Evolutionary conservation across 2,329 filamentous ascomycete species (phyloP).

Genomic region (Whalleya microplaca): DNA sequence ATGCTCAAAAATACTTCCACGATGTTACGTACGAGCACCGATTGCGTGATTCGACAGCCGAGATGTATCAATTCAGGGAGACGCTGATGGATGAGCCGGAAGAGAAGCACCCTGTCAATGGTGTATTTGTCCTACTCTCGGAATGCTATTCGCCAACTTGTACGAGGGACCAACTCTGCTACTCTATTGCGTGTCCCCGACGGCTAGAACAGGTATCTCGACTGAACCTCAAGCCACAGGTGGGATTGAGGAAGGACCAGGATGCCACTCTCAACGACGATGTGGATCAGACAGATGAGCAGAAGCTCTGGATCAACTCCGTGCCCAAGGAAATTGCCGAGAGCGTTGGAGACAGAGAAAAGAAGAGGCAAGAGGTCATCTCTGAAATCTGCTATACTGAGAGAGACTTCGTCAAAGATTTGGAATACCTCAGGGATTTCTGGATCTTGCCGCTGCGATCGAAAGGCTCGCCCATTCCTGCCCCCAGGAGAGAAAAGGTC

Average conservation of each 20-base stretch:
- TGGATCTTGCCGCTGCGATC: conserved; percentile 93
- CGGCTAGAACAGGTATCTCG: conserved; percentile 93
- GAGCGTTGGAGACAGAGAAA: conserved; percentile 84
- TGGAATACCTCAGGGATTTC: conserved; percentile 97
- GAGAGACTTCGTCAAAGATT: conserved; percentile 96
- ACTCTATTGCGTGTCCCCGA: conserved; percentile 95
- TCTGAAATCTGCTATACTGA: conserved; percentile 99
- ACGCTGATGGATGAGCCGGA: conserved; percentile 84
- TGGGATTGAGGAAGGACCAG: conserved; percentile 74
- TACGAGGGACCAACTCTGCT: conserved; percentile 92
- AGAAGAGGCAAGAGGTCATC: conserved; percentile 97
- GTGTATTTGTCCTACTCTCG: conserved; percentile 92
- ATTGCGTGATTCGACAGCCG: conserved; percentile 87
- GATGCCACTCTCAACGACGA: conserved; percentile 70
- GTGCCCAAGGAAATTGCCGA: conserved; percentile 95
- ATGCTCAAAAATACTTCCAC: conserved; percentile 99
- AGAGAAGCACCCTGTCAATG: conserved; percentile 76
- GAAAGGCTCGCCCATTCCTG: conserved; percentile 83
- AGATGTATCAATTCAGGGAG: conserved; percentile 97
- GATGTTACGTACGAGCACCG: conserved; percentile 98
- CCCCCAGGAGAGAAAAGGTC: conserved; percentile 84
- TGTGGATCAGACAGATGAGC: conserved; percentile 82
- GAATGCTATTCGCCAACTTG: conserved; percentile 99
- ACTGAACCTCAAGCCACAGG: conserved; percentile 89
- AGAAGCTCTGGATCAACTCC: conserved; percentile 99